These are phyloP conservation scores for Quercus cerris DNA, from an alignment of 306 rosid genomes.

Conservation along the genomic window DNA sequence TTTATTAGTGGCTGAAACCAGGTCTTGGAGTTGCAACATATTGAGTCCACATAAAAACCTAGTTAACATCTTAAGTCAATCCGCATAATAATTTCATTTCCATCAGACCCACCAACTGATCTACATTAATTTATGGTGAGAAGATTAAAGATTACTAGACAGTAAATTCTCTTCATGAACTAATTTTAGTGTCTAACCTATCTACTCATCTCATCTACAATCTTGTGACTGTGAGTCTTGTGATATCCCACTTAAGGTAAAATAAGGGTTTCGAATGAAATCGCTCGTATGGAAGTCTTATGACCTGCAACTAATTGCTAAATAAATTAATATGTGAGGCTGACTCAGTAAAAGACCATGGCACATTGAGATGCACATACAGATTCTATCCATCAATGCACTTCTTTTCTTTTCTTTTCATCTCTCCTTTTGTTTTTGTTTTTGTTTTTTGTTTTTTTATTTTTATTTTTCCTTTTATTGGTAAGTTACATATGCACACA, in stretches of 20 bases:
- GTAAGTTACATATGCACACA: too few relatives aligned
- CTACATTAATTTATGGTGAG: not conserved
- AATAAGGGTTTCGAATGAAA: not conserved
- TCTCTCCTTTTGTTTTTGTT: too few relatives aligned
- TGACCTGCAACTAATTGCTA: not conserved
- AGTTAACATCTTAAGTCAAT: not conserved
- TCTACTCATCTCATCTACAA: not conserved
- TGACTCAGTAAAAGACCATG: not conserved
- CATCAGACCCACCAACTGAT: not conserved
- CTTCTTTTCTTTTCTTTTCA: too few relatives aligned
- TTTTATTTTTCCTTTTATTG: too few relatives aligned
- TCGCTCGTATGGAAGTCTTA: not conserved
- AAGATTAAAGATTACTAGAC: not conserved
- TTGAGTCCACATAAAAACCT: not conserved
- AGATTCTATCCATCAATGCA: not conserved
- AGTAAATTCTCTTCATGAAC: not conserved
- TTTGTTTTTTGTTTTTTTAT: too few relatives aligned
- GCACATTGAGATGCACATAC: not conserved
- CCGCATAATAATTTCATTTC: conserved; percentile 6
- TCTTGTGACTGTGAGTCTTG: not conserved
- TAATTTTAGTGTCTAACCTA: not conserved
- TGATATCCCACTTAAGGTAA: not conserved
- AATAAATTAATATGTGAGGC: not conserved
- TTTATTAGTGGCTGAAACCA: conserved; percentile 2
- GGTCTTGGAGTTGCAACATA: not conserved